Conservation (phyloP, 2,329 filamentous ascomycete species). For the Exophiala dermatitidis region DNA sequence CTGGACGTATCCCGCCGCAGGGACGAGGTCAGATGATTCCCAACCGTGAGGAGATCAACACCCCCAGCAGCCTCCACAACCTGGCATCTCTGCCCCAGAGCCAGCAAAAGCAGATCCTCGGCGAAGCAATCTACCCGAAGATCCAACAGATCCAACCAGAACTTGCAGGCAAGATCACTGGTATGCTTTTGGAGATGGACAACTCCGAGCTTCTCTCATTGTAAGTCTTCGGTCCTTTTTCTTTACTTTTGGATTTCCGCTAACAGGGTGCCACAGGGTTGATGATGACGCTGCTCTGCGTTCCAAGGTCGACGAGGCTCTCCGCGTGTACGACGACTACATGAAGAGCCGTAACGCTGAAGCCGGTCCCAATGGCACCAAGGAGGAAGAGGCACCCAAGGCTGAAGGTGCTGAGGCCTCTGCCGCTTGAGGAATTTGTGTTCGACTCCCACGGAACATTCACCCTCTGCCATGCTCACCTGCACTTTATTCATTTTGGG, state of each 20-base stretch:
- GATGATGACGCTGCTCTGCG: slow-evolving; percentile 83
- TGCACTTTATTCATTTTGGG: slow-evolving; percentile 18
- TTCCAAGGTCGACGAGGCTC: slow-evolving; percentile 93
- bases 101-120: slow-evolving; percentile 98
- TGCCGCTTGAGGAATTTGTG: slow-evolving; percentile 16
- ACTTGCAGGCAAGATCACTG: slow-evolving; percentile 96
- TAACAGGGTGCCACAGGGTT: slow-evolving; percentile 51
- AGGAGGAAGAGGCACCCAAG: slow-evolving; percentile 24
- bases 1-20: slow-evolving; percentile 33
- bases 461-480: slow-evolving; percentile 12
- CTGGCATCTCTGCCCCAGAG: slow-evolving; percentile 52
- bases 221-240: slow-evolving; percentile 57
- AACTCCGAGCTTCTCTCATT: slow-evolving; percentile 88
- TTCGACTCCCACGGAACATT: slow-evolving; percentile 10
- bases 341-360: slow-evolving; percentile 69
- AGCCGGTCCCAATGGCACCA: slow-evolving; percentile 29
- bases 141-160: slow-evolving; percentile 91
- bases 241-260: slow-evolving; percentile 16
- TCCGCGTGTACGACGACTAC: slow-evolving; percentile 97
- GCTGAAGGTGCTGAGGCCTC: slow-evolving; percentile 22
- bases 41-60: slow-evolving; percentile 32
- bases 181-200: slow-evolving; percentile 99
- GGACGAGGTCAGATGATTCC: slow-evolving; percentile 33
- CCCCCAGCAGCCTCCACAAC: slow-evolving; percentile 45
- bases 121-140: slow-evolving; percentile 97